Evolutionary conservation across 352 stramenopile species (phyloP), one percentile per base, ranked within the genome.

Genomic region (Hyaloperonospora arabidopsidis): DNA sequence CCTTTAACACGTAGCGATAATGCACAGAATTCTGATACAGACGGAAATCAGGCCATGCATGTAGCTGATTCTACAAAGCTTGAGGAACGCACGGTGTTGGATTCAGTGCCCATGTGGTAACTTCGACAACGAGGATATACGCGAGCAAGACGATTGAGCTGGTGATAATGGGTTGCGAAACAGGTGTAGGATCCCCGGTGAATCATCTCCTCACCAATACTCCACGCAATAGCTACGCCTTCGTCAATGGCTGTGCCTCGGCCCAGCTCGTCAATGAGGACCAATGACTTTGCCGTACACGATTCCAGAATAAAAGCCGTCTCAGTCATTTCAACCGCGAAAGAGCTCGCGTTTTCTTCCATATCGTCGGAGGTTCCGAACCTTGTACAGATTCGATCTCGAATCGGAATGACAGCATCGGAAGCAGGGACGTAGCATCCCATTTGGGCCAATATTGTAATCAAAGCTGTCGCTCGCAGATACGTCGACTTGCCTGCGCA

Each of bases 351-450:
- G 57, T 97, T 97, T 60, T 95, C 86, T 68, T 97, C 89, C 78
- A 97, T 95, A 51, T 96, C 87, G 46, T 97, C 90, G 2, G 84
- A 89, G 6, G 88, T 97, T 10, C 87, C 88, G 39, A 97, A 93
- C 45, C 89, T 73, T 12, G 90, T 95, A 43, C 94, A 86, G n/a
- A 97, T 89, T 1, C 87, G 72, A 59, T 95, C 81, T 28, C 85
- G 68, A 53, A 97, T 65, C 11, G 88, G 84, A 58, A 97, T 86
- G 18, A 62, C 63, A 11, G 87, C 89, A 29, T 85, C 68, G 19
- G 72, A 66, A 28, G 89, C 89, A 12, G 90, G 89, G 11, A 97
- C 88, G 38, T 88, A 96, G 41, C 79, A 89, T 15, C 90, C 90
- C 74, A 96, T 95, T 45, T 97, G 89, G 6, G 86, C 86, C 34